phyloP scores from a whole-genome alignment of 2,329 filamentous ascomycete genomes.

The Trichoderma arundinaceum region DNA sequence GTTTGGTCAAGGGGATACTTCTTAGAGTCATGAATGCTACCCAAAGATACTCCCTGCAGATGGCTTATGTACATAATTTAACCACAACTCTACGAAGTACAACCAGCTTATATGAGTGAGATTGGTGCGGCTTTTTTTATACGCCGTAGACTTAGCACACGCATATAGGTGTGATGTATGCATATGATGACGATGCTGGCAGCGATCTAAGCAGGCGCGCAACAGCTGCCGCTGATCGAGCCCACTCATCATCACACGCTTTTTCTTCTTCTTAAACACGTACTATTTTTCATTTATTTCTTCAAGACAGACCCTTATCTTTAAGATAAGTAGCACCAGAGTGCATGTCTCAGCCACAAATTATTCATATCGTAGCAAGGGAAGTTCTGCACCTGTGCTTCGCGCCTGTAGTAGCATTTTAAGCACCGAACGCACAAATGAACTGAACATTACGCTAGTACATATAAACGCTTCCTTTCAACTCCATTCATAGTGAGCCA shows the following conservation, averaged over 20 bases:
- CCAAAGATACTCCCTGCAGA: background rate
- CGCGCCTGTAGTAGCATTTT: background rate
- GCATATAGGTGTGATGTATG: background rate
- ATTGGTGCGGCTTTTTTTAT: background rate
- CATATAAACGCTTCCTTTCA: no score
- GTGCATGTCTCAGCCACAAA: background rate
- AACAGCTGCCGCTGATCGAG: background rate
- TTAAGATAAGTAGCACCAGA: no score
- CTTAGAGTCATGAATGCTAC: background rate
- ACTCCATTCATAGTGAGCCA: no score
- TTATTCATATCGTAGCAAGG: background rate
- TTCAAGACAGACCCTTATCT: no score
- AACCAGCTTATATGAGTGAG: background rate
- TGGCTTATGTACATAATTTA: background rate
- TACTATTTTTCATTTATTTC: no score
- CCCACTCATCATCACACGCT: background rate
- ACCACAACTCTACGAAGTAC: background rate
- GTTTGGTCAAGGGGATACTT: background rate
- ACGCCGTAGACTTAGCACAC: background rate
- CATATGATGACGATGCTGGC: background rate
- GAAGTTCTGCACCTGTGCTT: background rate
- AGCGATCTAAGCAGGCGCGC: background rate
- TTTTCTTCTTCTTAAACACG: background rate
- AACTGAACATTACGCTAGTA: no score
- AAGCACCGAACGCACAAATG: background rate